These are phyloP conservation scores for Vigna mungo DNA, from an alignment of 306 rosid genomes.

Conservation along the genomic window DNA sequence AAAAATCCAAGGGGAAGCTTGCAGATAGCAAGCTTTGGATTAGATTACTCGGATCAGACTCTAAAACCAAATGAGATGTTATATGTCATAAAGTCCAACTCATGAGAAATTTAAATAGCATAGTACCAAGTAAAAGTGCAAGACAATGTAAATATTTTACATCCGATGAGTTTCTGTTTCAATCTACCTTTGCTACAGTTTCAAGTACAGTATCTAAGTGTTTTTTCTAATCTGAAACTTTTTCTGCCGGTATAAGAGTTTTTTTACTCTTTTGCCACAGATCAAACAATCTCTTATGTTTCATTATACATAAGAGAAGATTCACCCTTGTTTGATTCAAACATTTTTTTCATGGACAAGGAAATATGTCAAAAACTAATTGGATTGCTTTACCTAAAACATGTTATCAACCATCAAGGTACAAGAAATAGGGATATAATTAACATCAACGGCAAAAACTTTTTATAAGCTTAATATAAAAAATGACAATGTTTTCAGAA, in stretches of 20 bases:
- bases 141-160: background rate
- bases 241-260: background rate
- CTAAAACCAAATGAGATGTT: background rate
- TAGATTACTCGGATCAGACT: background rate
- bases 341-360: background rate
- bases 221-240: background rate
- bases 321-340: background rate
- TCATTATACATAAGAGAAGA: background rate
- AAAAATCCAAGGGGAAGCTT: background rate
- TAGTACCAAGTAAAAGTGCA: background rate
- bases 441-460: background rate
- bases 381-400: background rate
- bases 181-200: background rate
- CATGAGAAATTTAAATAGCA: background rate
- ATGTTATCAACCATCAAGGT: background rate
- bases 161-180: background rate
- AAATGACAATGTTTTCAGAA: background rate
- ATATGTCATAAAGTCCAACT: constrained; percentile 3
- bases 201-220: background rate
- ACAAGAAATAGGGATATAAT: background rate
- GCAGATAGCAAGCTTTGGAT: background rate
- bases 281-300: background rate
- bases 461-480: background rate
- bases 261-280: background rate
- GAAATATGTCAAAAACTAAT: background rate